phyloP scores from a whole-genome alignment of 768 basidiomycete species.

The Suillus subalutaceus region DNA sequence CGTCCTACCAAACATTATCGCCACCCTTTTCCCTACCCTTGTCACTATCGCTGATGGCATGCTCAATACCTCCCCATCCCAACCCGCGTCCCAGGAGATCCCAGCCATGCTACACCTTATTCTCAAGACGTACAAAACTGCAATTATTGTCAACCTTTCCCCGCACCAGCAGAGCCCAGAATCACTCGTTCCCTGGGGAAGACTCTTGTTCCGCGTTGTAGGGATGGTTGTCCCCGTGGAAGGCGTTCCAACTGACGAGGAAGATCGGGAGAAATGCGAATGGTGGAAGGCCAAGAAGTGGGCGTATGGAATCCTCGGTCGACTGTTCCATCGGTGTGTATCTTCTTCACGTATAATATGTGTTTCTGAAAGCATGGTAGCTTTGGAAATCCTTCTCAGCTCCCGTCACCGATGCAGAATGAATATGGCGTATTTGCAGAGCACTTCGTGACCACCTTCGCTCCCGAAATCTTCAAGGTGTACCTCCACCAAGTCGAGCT shows the following conservation, averaged over 20 bases:
- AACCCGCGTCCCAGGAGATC: slow-evolving; percentile 61
- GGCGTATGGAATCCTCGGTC: slow-evolving; percentile 76
- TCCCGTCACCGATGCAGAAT: slow-evolving; percentile 69
- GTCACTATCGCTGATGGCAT: slow-evolving; percentile 75
- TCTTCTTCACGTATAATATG: neutral
- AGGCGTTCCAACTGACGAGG: slow-evolving; percentile 68
- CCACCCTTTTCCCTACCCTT: slow-evolving; percentile 72
- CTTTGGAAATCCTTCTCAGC: slow-evolving; percentile 87
- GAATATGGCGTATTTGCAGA: slow-evolving; percentile 74
- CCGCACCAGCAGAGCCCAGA: slow-evolving; percentile 73
- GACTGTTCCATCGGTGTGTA: slow-evolving; percentile 71
- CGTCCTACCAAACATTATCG: slow-evolving; percentile 58
- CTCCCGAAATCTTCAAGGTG: slow-evolving; percentile 84
- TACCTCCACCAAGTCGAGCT: slow-evolving; percentile 71
- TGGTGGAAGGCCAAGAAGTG: slow-evolving; percentile 97
- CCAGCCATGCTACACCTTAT: slow-evolving; percentile 86
- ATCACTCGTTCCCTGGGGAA: slow-evolving; percentile 86
- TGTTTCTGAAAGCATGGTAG: slow-evolving; percentile 36
- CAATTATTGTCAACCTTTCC: slow-evolving; percentile 74
- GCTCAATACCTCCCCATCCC: slow-evolving; percentile 61
- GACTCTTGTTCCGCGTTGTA: slow-evolving; percentile 79
- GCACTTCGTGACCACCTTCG: slow-evolving; percentile 77
- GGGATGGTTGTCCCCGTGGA: slow-evolving; percentile 68
- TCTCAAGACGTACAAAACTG: slow-evolving; percentile 84
- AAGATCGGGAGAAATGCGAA: slow-evolving; percentile 75